Evolutionary conservation across 495 filamentous ascomycete species (phyloP), one percentile per base, ranked within the genome.

Genomic region (Podospora australis): DNA sequence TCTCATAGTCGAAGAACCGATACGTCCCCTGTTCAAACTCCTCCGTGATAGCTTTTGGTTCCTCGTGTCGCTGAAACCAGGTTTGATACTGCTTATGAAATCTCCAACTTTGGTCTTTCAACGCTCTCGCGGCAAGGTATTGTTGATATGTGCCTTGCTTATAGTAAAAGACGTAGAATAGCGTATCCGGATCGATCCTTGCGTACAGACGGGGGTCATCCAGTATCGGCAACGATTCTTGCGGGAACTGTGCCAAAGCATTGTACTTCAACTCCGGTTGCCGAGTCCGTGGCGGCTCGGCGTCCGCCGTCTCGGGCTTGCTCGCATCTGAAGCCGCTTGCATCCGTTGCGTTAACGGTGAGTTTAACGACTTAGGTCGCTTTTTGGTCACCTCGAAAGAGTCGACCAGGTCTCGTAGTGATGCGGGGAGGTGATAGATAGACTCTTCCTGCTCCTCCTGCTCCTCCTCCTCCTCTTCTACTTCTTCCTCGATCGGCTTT

Each of bases 101-200:
- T 25, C 92, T 77, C 92, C 92, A 98, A 62, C 92, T 97, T 66
- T 97, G 91, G 52, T 86, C 84, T 60, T 97, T 97, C 25, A 98
- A 70, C 16, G 92, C 87, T 67, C 95, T 95, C 4, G 94, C 92
- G 0, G 92, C 88, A n/a, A 98, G 74, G 57, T 89, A 96, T 62
- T 98, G 92, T 60, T 96, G 90, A 61, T 95, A 92, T 0, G 90
- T 88, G 16, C 87, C 88, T 58, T 98, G 92, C 19, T 90, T 86
- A 71, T 98, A 98, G 72, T 98, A 98, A 69, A 98, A 98, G 43
- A 95, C 84, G 65, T 97, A 98, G 67, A 98, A 98, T n/a, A 98
- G 75, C 2, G 90, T 90, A 58, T 98, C 92, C 3, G 90, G 87
- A 53, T 98, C 92, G 41, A 97, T 90, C 25, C 86, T 78, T 19